phyloP scores from a whole-genome alignment of 2,329 filamentous ascomycete genomes.

The Aureobasidium pullulans region DNA sequence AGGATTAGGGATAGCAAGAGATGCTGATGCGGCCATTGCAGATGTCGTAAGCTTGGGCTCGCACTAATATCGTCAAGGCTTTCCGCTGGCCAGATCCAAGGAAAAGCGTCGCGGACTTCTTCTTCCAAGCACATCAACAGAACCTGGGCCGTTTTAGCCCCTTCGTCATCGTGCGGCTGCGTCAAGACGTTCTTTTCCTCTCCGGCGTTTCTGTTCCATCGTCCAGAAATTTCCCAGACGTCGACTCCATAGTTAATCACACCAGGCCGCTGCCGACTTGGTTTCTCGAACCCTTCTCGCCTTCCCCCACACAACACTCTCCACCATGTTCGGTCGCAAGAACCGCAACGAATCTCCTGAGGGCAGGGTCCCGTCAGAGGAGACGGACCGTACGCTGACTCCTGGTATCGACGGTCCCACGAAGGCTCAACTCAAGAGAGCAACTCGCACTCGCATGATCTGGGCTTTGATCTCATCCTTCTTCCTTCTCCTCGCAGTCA shows the following conservation, averaged over 20 bases:
- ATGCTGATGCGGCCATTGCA: background rate
- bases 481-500: slow-evolving; percentile 64
- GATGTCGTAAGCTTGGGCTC: slow-evolving; percentile 2
- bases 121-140: slow-evolving; percentile 2
- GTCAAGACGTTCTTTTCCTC: background rate
- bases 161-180: slow-evolving; percentile 6
- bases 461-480: slow-evolving; percentile 59
- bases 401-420: slow-evolving; percentile 22
- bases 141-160: background rate
- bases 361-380: slow-evolving; percentile 11
- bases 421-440: slow-evolving; percentile 37
- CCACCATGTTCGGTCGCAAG: slow-evolving; percentile 27
- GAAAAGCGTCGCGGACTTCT: background rate
- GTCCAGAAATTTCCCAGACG: background rate
- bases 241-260: background rate
- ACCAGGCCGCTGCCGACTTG: background rate
- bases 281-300: background rate
- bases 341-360: slow-evolving; percentile 16
- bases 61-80: background rate
- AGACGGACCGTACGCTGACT: slow-evolving; percentile 23
- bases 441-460: slow-evolving; percentile 48
- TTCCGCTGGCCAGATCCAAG: background rate
- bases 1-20: background rate
- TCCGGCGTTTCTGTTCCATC: background rate
- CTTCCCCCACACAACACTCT: background rate